Evolutionary conservation across 1,284 basidiomycete genomes (phyloP).

Genomic region (Volvariella volvacea): DNA sequence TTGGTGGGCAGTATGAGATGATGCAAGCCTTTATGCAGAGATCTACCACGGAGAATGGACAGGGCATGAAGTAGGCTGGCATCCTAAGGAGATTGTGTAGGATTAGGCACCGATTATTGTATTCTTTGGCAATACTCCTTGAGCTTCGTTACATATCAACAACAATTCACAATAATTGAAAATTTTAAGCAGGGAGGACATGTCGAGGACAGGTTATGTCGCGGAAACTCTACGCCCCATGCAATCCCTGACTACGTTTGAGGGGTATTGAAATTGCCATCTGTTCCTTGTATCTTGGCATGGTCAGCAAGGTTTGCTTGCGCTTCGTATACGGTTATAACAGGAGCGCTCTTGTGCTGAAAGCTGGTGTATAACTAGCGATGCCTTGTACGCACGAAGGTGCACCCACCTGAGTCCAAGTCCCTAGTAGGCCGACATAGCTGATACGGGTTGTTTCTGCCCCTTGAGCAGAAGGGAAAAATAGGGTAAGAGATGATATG

Average conservation of each 20-base stretch:
- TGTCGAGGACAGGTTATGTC: no score
- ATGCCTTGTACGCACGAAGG: not conserved
- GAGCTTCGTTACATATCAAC: no score
- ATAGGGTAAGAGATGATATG: constrained; percentile 64
- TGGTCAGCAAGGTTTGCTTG: constrained; percentile 78
- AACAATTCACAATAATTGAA: no score
- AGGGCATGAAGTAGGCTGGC: not conserved
- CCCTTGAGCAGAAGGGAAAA: constrained; percentile 69
- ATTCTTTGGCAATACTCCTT: no score
- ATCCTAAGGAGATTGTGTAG: constrained; percentile 5
- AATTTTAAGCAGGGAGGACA: no score
- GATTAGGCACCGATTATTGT: no score
- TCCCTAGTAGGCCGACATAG: constrained; percentile 75
- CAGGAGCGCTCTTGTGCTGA: constrained; percentile 61
- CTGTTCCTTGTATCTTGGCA: constrained; percentile 69
- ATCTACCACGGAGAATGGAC: constrained; percentile 24
- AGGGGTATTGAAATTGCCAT: constrained; percentile 44
- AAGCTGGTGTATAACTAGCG: constrained; percentile 4
- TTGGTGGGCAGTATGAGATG: constrained; percentile 43
- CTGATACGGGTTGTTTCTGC: constrained; percentile 65
- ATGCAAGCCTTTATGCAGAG: constrained; percentile 59
- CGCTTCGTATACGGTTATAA: constrained; percentile 74
- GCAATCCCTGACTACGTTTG: constrained; percentile 20
- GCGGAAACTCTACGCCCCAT: no score
- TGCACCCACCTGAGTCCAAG: constrained; percentile 60